These are phyloP conservation scores for Pleurotus giganteus DNA, from an alignment of 768 basidiomycete genomes.

Conservation along the genomic window DNA sequence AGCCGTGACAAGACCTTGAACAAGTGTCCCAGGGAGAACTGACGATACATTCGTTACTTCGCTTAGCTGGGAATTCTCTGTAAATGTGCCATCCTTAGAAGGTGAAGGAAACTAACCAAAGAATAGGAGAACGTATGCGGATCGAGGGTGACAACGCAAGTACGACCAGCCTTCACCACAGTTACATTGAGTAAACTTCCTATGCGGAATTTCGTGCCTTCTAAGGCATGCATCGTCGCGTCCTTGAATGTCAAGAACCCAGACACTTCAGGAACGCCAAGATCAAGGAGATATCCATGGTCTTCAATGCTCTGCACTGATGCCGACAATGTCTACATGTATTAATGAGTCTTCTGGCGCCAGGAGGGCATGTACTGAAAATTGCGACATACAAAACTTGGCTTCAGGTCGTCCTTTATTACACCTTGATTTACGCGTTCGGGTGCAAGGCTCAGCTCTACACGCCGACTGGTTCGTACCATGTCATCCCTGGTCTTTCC, in stretches of 20 bases:
- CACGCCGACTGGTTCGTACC: slow-evolving; percentile 65
- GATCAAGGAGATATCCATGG: slow-evolving; percentile 88
- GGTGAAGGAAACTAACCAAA: slow-evolving; percentile 35
- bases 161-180: slow-evolving; percentile 72
- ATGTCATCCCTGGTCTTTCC: slow-evolving; percentile 67
- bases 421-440: slow-evolving; percentile 83
- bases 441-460: slow-evolving; percentile 85
- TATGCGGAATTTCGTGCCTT: slow-evolving; percentile 40
- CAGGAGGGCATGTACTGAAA: background rate
- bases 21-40: slow-evolving; percentile 82
- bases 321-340: slow-evolving; percentile 66
- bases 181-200: slow-evolving; percentile 69
- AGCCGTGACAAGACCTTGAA: slow-evolving; percentile 79
- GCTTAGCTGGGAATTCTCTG: slow-evolving; percentile 46
- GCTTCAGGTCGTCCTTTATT: slow-evolving; percentile 69
- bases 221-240: slow-evolving; percentile 37
- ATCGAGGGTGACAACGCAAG: slow-evolving; percentile 66
- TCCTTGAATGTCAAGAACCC: slow-evolving; percentile 87
- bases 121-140: slow-evolving; percentile 45
- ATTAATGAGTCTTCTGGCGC: slow-evolving; percentile 4
- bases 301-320: slow-evolving; percentile 87
- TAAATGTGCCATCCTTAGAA: background rate
- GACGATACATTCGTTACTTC: slow-evolving; percentile 79
- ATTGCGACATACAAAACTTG: slow-evolving; percentile 64
- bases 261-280: slow-evolving; percentile 75